phyloP scores from a whole-genome alignment of 2,329 filamentous ascomycete species.

The Epichloe glyceriae region DNA sequence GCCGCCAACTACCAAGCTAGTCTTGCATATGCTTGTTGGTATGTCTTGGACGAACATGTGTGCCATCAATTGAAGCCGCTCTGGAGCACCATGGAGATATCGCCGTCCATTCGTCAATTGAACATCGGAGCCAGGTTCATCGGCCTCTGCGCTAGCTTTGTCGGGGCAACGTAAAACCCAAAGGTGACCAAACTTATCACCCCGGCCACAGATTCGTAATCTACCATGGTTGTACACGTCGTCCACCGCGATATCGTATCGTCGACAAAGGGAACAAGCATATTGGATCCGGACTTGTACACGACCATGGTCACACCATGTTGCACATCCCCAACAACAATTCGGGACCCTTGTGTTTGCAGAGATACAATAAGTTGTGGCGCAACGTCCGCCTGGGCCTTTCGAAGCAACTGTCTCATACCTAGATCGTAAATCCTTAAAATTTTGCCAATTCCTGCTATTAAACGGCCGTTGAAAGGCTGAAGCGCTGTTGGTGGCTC shows the following conservation, averaged over 20 bases:
- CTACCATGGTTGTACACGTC: conserved; percentile 82
- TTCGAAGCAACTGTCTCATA: conserved; percentile 81
- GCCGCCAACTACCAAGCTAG: conserved; percentile 78
- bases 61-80: conserved; percentile 69
- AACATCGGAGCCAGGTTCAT: conserved; percentile 80
- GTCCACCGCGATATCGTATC: conserved; percentile 85
- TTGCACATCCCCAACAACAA: conserved; percentile 82
- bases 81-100: conserved; percentile 80
- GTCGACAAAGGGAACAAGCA: conserved; percentile 84
- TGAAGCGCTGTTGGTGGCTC: conserved; percentile 80
- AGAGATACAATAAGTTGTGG: conserved; percentile 74
- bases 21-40: conserved; percentile 79
- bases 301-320: conserved; percentile 86
- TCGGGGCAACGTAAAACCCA: conserved; percentile 82
- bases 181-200: conserved; percentile 95
- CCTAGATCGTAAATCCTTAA: conserved; percentile 86
- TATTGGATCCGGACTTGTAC: conserved; percentile 86
- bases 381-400: conserved; percentile 69
- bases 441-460: conserved; percentile 73
- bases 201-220: conserved; percentile 94
- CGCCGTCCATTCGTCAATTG: conserved; percentile 82
- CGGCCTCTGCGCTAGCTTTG: conserved; percentile 77
- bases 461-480: conserved; percentile 76
- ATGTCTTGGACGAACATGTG: conserved; percentile 90
- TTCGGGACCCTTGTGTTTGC: conserved; percentile 79